Evolutionary conservation across 2,329 filamentous ascomycete species (phyloP).

Genomic region (Thermoascus crustaceus): DNA sequence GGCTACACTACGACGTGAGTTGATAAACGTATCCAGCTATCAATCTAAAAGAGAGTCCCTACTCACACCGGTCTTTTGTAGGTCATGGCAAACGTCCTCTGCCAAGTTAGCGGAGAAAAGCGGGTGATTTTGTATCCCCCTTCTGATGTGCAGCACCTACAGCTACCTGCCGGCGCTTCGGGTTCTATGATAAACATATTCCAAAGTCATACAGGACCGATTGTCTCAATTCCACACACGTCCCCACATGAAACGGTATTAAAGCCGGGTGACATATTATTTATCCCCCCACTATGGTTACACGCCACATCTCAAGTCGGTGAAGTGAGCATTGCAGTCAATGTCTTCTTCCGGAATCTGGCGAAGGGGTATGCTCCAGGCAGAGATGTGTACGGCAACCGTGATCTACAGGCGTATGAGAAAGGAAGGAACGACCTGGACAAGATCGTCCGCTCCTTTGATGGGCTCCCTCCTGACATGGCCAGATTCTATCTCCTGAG

Average conservation of each 20-base stretch:
- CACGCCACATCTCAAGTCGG: slow-evolving; percentile 51
- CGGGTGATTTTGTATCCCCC: slow-evolving; percentile 71
- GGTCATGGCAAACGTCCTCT: slow-evolving; percentile 83
- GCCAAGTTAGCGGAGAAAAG: slow-evolving; percentile 68
- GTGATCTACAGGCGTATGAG: slow-evolving; percentile 77
- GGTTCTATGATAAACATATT: slow-evolving; percentile 73
- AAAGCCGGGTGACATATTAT: slow-evolving; percentile 65
- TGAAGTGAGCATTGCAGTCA: slow-evolving; percentile 67
- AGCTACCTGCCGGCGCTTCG: slow-evolving; percentile 67
- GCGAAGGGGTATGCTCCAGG: slow-evolving; percentile 61
- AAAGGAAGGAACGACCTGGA: slow-evolving; percentile 66
- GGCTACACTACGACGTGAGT: slow-evolving; percentile 75
- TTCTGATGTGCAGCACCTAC: slow-evolving; percentile 59
- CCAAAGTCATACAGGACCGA: slow-evolving; percentile 30
- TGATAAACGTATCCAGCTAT: slow-evolving; percentile 17
- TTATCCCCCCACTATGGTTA: slow-evolving; percentile 75
- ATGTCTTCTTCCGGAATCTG: slow-evolving; percentile 76
- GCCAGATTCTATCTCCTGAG: slow-evolving; percentile 68
- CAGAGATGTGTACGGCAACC: slow-evolving; percentile 79
- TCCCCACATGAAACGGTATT: slow-evolving; percentile 61
- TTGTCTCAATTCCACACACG: slow-evolving; percentile 52
- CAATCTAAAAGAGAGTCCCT: background rate
- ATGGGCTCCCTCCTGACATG: slow-evolving; percentile 55
- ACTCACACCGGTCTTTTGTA: slow-evolving; percentile 21
- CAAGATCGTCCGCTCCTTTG: slow-evolving; percentile 46